Conservation (phyloP, 768 basidiomycete species). For the Trametes cubensis region DNA sequence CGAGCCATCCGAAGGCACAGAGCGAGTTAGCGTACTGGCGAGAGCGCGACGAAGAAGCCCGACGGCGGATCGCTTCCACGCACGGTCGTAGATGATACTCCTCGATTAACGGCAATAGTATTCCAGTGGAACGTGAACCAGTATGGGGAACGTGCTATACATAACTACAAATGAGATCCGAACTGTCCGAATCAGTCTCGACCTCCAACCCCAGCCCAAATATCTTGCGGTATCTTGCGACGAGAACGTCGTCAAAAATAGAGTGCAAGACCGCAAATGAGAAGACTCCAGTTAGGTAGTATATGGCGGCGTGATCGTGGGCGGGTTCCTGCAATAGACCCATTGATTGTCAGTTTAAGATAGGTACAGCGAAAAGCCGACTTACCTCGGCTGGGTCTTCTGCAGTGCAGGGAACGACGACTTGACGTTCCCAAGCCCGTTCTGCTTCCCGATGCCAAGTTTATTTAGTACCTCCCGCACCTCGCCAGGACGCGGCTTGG, state of each 20-base stretch:
- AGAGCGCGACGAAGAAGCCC: slow-evolving; percentile 79
- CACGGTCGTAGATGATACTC: slow-evolving; percentile 17
- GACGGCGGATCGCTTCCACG: slow-evolving; percentile 38
- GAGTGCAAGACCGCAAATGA: background rate
- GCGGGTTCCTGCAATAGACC: slow-evolving; percentile 16
- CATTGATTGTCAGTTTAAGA: background rate
- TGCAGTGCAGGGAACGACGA: slow-evolving; percentile 67
- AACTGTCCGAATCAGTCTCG: slow-evolving; percentile 7
- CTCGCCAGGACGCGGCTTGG: slow-evolving; percentile 61
- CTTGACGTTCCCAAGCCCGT: slow-evolving; percentile 63
- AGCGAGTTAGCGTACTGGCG: slow-evolving; percentile 87
- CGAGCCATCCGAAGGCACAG: slow-evolving; percentile 83
- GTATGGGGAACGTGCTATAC: slow-evolving; percentile 5
- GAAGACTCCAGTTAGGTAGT: slow-evolving; percentile 28
- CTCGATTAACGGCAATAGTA: slow-evolving; percentile 1
- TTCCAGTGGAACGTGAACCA: slow-evolving; percentile 1
- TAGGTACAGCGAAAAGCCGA: background rate
- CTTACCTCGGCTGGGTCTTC: slow-evolving; percentile 47
- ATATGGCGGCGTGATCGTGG: slow-evolving; percentile 38
- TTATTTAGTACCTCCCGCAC: slow-evolving; percentile 81
- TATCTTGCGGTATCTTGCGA: background rate
- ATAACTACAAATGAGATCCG: background rate
- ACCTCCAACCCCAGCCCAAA: slow-evolving; percentile 4
- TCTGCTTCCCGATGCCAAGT: slow-evolving; percentile 78
- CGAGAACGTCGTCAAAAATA: background rate